These are phyloP conservation scores for Jaapia argillacea DNA, from an alignment of 768 basidiomycete species.

Conservation along the genomic window DNA sequence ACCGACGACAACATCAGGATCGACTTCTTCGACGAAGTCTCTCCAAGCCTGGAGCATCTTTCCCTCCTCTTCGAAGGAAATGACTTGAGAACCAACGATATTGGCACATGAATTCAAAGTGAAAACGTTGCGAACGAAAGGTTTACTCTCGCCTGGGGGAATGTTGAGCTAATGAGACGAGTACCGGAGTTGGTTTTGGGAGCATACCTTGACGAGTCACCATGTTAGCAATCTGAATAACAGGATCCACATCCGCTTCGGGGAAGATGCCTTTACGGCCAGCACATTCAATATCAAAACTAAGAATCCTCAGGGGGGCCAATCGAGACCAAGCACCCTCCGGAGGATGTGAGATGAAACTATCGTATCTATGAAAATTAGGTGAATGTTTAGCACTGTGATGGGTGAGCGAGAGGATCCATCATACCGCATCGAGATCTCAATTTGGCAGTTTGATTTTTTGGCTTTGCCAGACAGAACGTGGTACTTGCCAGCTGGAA, in stretches of 20 bases:
- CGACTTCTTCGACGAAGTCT: constrained; percentile 80
- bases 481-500: constrained; percentile 74
- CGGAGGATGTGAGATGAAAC: constrained; percentile 82
- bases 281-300: constrained; percentile 99
- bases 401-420: neutral
- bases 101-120: constrained; percentile 90
- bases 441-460: constrained; percentile 82
- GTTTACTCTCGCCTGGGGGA: constrained; percentile 70
- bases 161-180: constrained; percentile 2
- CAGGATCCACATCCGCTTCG: constrained; percentile 81
- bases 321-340: constrained; percentile 90
- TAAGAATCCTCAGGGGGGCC: constrained; percentile 88
- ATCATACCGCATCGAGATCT: constrained; percentile 64
- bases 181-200: neutral
- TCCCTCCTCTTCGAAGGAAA: constrained; percentile 68
- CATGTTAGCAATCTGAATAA: constrained; percentile 99
- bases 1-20: constrained; percentile 94
- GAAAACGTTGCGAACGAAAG: constrained; percentile 95
- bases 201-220: constrained; percentile 88
- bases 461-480: constrained; percentile 46
- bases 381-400: neutral
- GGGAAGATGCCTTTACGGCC: constrained; percentile 97
- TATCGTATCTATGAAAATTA: constrained; percentile 79
- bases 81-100: constrained; percentile 96
- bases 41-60: constrained; percentile 78